Base-by-base conservation (phyloP, 2,329 filamentous ascomycete species). In the Gyromitra esculenta region DNA sequence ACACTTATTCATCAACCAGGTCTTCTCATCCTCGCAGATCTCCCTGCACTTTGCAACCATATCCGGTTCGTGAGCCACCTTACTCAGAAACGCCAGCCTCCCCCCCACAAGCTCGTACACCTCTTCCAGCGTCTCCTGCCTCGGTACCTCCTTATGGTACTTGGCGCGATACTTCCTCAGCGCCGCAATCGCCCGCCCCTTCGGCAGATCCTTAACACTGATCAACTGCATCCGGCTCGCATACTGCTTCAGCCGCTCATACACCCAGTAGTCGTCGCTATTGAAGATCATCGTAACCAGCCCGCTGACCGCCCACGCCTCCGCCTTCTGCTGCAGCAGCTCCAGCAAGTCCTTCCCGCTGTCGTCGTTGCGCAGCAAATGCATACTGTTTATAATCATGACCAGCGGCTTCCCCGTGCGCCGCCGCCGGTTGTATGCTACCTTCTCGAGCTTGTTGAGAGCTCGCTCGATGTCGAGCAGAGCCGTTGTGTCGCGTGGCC, bases 241-340 rank as follows among this genome's bases (percentile, higher is more conserved):
- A 75, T 97, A 91, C 82, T 93, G 91, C 86, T 97, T 97, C 67
- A 99, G 85, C 13, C 94, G 89, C 83, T 99, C 96, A 81, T 97
- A 98, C 0, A 99, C 92, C 96, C 96, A 99, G 84, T 97, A 99
- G 82, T 98, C 96, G 83, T 99, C 96, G 69, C 91, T 94, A 84
- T 97, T 98, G 85, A 99, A 94, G 43, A 99, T 90, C 86, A 93
- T 89, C 0, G 96, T 98, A 39, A 96, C 92, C 7, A 99, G 87
- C 79, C 93, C 95, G 21, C 92, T 90, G 0, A 95, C 96, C 0
- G 96, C 95, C 96, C 96, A 99, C 83, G 96, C 92, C 84, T 99
- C 96, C 0, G 96, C 95, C 41, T 94, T 90, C 83, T 99, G 96
- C 82, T 99, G 96, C 39, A 99, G 90, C 64, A 99, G 89, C 83